Evolutionary conservation across 805 yeast genomes (phyloP), one percentile per base, ranked within the genome.

Genomic region (Saccharomycopsis babjevae): DNA sequence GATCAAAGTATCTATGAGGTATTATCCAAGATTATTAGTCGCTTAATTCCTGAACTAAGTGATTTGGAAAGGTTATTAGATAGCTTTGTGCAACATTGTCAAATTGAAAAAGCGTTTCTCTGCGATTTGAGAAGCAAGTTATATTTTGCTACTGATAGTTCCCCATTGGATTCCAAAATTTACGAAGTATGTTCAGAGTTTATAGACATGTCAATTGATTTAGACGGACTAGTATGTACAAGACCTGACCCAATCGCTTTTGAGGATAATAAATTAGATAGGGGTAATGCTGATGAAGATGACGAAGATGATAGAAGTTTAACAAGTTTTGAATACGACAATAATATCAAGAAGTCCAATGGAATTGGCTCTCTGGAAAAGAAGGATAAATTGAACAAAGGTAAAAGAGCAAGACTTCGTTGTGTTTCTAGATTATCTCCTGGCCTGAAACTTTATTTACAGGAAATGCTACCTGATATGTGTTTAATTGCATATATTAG

Each of bases 111-210:
- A 75, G 93, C 94, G 20, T 94, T 92, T 68, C 72, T 94, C 61
- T 93, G 94, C 68, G 99, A 94, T 70, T 83, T 93, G 30, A 88
- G 89, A 68, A 88, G 97, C 18, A 94, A 94, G 71, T 89, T 94
- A 22, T 94, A 93, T 70, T 91, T 93, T 57, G 97, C 97, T 5
- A 93, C 98, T 0, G 99, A 94, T 71, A 88, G 97, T 0, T 85
- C 92, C 1, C 97, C 98, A 0, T 97, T 93, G 46, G 98, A 93
- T 73, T 87, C 90, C 50, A 96, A 91, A 69, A 89, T 96, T 0
- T 94, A 94, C 71, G 97, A 94, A 71, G 96, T 93, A 1, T 94
- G 98, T 72, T 96, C 97, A 0, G 98, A 94, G 69, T 94, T 94
- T 69, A 93, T 94, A 55, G 98, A 94, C 71, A 94, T 93, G 16